Evolutionary conservation across 495 filamentous ascomycete genomes (phyloP).

Genomic region (Daldinia vernicosa): DNA sequence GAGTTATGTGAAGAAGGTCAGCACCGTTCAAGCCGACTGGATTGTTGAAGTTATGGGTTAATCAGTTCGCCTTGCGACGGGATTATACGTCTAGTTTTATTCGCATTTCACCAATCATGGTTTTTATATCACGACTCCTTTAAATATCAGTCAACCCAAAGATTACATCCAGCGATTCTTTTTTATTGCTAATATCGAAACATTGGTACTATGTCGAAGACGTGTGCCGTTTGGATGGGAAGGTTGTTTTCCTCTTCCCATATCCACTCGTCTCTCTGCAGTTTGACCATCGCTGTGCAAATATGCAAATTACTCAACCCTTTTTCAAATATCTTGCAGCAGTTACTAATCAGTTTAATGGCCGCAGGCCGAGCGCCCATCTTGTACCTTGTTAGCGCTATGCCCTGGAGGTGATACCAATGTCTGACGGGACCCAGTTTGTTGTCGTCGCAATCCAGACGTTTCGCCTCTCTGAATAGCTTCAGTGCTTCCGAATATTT

Average conservation of each 20-base stretch:
- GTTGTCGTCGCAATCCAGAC: too few species aligned
- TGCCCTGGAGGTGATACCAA: background rate
- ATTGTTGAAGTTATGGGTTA: conserved; percentile 70
- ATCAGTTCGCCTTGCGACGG: background rate
- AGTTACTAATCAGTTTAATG: background rate
- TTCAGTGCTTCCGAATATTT: background rate
- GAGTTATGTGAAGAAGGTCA: conserved; percentile 90
- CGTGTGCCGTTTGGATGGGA: background rate
- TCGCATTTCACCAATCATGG: background rate
- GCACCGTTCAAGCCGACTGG: conserved; percentile 88
- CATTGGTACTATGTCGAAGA: background rate
- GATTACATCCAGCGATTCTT: too few species aligned
- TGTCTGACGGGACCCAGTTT: background rate
- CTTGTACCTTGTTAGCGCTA: background rate
- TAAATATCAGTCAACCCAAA: too few species aligned
- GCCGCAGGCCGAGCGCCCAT: background rate
- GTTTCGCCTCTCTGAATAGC: background rate
- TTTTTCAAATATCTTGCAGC: background rate
- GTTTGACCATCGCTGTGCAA: background rate
- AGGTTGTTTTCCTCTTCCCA: background rate
- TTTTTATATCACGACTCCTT: background rate
- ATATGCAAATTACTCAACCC: background rate
- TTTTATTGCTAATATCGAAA: conserved; percentile 1
- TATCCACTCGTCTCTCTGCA: conserved; percentile 2
- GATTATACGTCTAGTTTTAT: too few species aligned